Percentiles rank a stretch among this genome's conserved stretches.
Conservation (phyloP, 108 stramenopile genomes). For the Nannochloropsis gaditana region DNA sequence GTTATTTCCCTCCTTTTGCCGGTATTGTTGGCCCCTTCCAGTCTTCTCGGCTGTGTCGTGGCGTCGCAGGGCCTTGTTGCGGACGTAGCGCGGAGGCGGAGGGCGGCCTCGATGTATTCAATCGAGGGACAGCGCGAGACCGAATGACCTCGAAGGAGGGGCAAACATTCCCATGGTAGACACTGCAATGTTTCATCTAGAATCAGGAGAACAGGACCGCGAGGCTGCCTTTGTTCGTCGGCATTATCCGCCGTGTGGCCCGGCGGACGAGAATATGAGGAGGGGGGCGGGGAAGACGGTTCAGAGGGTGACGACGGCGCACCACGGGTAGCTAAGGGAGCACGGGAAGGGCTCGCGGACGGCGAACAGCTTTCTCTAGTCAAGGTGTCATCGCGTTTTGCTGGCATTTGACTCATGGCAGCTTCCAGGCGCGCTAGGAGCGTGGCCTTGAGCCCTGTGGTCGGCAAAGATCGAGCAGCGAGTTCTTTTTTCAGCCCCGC, state of each 20-base stretch:
- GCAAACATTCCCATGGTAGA: constrained; percentile 85
- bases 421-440: background rate
- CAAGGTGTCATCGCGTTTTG: background rate
- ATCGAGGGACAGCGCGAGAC: constrained; percentile 84
- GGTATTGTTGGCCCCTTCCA: constrained; percentile 12
- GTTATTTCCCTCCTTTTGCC: constrained; percentile 22
- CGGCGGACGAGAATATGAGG: background rate
- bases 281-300: background rate
- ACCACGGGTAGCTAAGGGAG: background rate
- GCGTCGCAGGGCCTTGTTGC: constrained; percentile 22
- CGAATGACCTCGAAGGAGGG: constrained; percentile 59
- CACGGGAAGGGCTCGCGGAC: background rate
- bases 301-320: background rate
- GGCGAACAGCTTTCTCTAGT: no score
- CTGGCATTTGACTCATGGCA: background rate
- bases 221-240: background rate
- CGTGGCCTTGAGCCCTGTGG: background rate
- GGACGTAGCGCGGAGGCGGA: constrained; percentile 21
- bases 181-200: constrained; percentile 86
- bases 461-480: background rate
- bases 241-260: background rate
- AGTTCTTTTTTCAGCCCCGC: constrained; percentile 14
- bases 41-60: background rate
- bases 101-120: constrained; percentile 63
- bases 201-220: constrained; percentile 64